These are phyloP conservation scores for Quercus agrifolia DNA, from an alignment of 306 rosid species.

Conservation along the genomic window DNA sequence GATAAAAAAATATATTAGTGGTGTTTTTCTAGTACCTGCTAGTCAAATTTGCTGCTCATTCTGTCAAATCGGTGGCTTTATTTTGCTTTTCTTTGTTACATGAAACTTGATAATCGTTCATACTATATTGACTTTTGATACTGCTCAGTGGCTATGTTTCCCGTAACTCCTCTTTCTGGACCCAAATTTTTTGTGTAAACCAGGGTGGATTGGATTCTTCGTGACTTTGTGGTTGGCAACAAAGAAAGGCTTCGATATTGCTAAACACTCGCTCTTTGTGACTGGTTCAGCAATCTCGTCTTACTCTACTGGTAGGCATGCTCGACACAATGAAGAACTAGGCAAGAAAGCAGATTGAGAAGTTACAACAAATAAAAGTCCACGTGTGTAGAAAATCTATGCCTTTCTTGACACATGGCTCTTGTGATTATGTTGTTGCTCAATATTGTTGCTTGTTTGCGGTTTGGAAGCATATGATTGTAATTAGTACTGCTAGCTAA, in stretches of 20 bases:
- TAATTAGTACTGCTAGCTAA: neutral
- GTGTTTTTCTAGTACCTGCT: neutral
- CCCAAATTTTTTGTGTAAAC: neutral
- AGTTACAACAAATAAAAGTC: neutral
- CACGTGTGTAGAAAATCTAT: neutral
- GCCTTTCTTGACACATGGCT: neutral
- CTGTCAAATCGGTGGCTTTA: neutral
- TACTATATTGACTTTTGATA: neutral
- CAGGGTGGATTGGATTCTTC: constrained; percentile 86
- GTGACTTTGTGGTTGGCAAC: constrained; percentile 54
- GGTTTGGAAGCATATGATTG: neutral
- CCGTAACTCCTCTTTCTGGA: neutral
- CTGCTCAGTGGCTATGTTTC: neutral
- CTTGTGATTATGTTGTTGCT: neutral
- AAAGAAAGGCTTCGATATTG: constrained; percentile 54
- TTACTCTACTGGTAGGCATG: constrained; percentile 50
- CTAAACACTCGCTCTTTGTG: constrained; percentile 39
- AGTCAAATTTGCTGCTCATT: neutral
- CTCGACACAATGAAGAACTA: constrained; percentile 6
- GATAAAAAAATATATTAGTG: no score
- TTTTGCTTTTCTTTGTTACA: neutral
- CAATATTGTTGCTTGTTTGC: neutral
- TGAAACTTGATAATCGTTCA: neutral
- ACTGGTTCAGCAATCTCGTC: constrained; percentile 61
- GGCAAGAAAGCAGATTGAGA: constrained; percentile 13